These are phyloP conservation scores for Calycina herbarum DNA, from an alignment of 2,329 filamentous ascomycete species.

Conservation along the genomic window DNA sequence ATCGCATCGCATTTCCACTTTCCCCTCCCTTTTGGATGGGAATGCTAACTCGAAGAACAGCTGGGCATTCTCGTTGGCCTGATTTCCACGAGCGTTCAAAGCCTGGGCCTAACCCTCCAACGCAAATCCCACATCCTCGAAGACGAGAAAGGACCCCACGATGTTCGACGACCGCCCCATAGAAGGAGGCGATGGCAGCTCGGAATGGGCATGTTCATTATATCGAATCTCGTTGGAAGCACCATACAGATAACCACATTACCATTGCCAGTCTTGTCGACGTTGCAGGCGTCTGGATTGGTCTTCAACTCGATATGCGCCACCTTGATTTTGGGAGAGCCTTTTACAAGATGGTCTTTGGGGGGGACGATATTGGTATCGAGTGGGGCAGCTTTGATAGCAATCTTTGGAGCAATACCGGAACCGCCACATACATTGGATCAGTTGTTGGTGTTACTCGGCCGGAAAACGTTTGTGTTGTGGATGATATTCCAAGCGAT, in stretches of 20 bases:
- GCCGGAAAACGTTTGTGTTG: constrained; percentile 71
- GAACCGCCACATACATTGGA: constrained; percentile 86
- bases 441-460: constrained; percentile 76
- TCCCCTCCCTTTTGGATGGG: constrained; percentile 7
- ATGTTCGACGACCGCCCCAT: constrained; percentile 82
- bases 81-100: constrained; percentile 91
- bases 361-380: constrained; percentile 88
- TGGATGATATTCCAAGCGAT: constrained; percentile 86
- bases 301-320: constrained; percentile 99
- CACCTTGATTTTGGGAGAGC: constrained; percentile 86
- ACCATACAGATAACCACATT: constrained; percentile 97
- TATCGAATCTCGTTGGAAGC: constrained; percentile 91
- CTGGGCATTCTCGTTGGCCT: constrained; percentile 92
- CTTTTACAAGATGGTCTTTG: constrained; percentile 92
- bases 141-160: constrained; percentile 80
- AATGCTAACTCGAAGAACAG: constrained; percentile 44
- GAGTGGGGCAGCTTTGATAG: constrained; percentile 85
- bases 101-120: constrained; percentile 90
- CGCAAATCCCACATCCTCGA: constrained; percentile 98
- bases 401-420: constrained; percentile 88
- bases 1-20: constrained; percentile 6
- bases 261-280: constrained; percentile 90
- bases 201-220: constrained; percentile 95
- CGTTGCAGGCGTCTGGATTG: constrained; percentile 89
- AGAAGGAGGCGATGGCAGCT: constrained; percentile 91